These are phyloP conservation scores for Rehmannia glutinosa DNA, from an alignment of 257 asterid genomes.

Conservation along the genomic window DNA sequence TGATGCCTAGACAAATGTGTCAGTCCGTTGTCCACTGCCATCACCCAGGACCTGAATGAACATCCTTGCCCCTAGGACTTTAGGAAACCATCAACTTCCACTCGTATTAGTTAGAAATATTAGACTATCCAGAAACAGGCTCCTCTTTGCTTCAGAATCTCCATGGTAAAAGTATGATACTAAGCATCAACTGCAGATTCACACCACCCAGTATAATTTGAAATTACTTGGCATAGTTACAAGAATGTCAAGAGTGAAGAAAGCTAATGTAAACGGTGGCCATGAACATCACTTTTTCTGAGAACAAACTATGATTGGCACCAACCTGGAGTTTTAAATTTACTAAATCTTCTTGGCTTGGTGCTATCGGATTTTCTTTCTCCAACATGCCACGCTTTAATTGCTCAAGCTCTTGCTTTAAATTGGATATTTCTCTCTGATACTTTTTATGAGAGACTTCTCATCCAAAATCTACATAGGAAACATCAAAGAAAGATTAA, in stretches of 20 bases:
- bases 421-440: conserved; percentile 72
- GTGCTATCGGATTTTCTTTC: conserved; percentile 45
- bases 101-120: not conserved
- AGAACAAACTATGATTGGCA: not conserved
- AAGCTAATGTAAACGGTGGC: not conserved
- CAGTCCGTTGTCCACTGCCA: not conserved
- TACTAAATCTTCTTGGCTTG: conserved; percentile 69
- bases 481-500: conserved; percentile 4
- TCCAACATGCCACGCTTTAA: conserved; percentile 73
- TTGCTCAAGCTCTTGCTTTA: conserved; percentile 79
- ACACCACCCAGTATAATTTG: not conserved
- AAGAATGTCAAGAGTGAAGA: conserved; percentile 8
- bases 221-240: not conserved
- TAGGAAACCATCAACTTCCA: not conserved
- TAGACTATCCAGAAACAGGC: not conserved
- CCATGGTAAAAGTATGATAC: not conserved
- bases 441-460: conserved; percentile 85
- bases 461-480: conserved; percentile 68
- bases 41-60: not conserved
- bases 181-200: not conserved
- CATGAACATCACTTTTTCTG: not conserved
- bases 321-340: conserved; percentile 73
- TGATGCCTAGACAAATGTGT: not conserved
- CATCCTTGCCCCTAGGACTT: not conserved
- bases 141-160: not conserved